phyloP scores from a whole-genome alignment of 2,329 filamentous ascomycete genomes.

The Daldinia sp. region DNA sequence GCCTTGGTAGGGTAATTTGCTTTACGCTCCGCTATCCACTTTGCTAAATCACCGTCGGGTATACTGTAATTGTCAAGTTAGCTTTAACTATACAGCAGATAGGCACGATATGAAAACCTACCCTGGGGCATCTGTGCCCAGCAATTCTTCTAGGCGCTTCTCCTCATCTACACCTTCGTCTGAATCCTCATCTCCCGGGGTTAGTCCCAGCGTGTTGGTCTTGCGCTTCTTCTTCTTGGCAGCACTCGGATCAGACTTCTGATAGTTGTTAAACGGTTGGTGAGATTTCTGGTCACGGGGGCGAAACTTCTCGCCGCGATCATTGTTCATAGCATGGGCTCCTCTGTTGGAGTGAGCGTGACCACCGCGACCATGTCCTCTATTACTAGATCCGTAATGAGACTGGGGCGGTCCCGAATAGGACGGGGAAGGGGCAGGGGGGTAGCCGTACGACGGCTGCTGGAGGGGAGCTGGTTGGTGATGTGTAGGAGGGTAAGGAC shows the following conservation, averaged over 20 bases:
- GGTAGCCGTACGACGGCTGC: constrained; percentile 50
- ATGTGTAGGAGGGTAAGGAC: constrained; percentile 48
- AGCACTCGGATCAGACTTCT: constrained; percentile 61
- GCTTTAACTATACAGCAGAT: background rate
- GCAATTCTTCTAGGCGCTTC: constrained; percentile 61
- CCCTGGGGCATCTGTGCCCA: constrained; percentile 64
- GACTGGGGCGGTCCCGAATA: constrained; percentile 46
- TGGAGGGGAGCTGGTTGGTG: constrained; percentile 48
- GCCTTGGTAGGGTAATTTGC: constrained; percentile 82
- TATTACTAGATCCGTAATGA: constrained; percentile 47
- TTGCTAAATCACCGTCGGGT: constrained; percentile 69
- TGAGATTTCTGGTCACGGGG: constrained; percentile 46
- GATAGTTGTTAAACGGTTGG: constrained; percentile 51
- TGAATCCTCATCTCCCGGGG: constrained; percentile 69
- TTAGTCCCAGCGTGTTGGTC: constrained; percentile 76
- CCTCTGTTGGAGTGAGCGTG: constrained; percentile 45
- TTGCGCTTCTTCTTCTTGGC: constrained; percentile 76
- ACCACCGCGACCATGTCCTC: constrained; percentile 54
- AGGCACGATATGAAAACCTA: constrained; percentile 50
- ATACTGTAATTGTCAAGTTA: constrained; percentile 50
- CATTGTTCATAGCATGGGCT: constrained; percentile 51
- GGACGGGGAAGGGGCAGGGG: constrained; percentile 51
- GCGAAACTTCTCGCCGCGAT: constrained; percentile 53
- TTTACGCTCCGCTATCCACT: constrained; percentile 83
- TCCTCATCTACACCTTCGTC: constrained; percentile 78